Base-by-base conservation (phyloP, 139 green algal genomes). In the Prasinococcaceae sp. region DNA sequence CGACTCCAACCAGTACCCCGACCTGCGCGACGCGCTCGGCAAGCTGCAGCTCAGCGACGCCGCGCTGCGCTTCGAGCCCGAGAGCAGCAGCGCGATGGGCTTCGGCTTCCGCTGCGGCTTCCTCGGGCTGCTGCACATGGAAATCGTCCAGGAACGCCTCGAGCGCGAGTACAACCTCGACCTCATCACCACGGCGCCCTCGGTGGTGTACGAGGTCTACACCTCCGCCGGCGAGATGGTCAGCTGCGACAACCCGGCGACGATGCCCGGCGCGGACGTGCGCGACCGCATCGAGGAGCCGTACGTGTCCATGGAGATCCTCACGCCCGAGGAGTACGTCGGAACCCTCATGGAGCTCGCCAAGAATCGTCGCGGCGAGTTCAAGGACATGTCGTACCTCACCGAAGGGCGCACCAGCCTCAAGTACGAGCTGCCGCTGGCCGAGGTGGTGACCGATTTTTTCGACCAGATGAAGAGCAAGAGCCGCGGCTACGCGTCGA, bases 31-130 rank as follows among this genome's bases (percentile, higher is more conserved):
- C 29, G 84, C 86, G n/a, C 78, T 98, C 14, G 84, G 80, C 33
- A 92, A 92, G 72, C 83, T 96, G 63, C 89, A 98, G 71, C 76
- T 96, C n/a, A 98, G 95, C 64, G 90, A 98, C 58, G 81, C 86
- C 9, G 87, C 90, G 3, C 71, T 25, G 20, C 47, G 63, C 51
- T 96, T 87, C 62, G 88, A 96, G 69, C 84, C 88, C 0, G 88
- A 96, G 66, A 49, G 22, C 9, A 84, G 79, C 22, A 83, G 65
- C 27, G 89, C 89, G 37, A 96, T 98, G 90, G 90, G 90, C 47
- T 97, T 95, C 66, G 90, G 90, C 30, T 98, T 98, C 74, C 74
- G 90, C 2, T 96, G 88, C 68, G 88, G 90, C 55, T 96, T 96
- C 76, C 77, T 98, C 53, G 90, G 90, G 2, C 72, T 98, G 65